Percentiles rank a stretch among this genome's conserved stretches.
Conservation (phyloP, 1,284 basidiomycete genomes). For the Dichomitus squalens region DNA sequence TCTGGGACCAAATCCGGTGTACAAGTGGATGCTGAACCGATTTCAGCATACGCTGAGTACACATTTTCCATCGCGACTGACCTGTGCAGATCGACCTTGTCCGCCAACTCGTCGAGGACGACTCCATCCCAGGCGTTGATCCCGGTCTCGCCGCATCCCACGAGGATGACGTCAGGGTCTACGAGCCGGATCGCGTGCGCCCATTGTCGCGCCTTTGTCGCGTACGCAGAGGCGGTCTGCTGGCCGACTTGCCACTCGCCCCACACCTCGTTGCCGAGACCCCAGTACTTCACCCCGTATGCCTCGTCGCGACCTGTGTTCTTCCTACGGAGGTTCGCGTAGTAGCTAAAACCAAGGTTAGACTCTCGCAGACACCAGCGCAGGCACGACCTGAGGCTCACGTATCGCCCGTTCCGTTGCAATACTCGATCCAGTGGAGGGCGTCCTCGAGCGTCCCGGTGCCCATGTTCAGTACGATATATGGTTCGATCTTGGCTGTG, state of each 20-base stretch:
- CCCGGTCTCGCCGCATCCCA: conserved; percentile 63
- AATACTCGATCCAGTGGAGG: conserved; percentile 69
- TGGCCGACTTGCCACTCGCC: too few relatives aligned
- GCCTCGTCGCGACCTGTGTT: conserved; percentile 59
- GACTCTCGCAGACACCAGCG: conserved; percentile 4
- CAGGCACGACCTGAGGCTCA: conserved; percentile 27
- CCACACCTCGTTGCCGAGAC: too few relatives aligned
- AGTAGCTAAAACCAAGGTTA: conserved; percentile 41
- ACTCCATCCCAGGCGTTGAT: conserved; percentile 38
- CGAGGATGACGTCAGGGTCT: conserved; percentile 58
- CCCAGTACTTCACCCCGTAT: conserved; percentile 43
- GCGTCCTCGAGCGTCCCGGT: conserved; percentile 65
- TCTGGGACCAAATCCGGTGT: conserved; percentile 31
- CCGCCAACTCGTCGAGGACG: conserved; percentile 36
- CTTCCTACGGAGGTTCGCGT: conserved; percentile 61
- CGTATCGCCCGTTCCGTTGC: conserved; percentile 49
- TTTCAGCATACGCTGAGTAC: background rate
- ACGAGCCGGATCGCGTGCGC: conserved; percentile 63
- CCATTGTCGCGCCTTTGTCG: conserved; percentile 62
- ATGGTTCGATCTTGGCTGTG: conserved; percentile 55
- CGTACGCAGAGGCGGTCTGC: conserved; percentile 60
- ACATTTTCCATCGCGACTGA: background rate
- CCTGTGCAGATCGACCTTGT: conserved; percentile 39
- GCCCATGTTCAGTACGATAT: conserved; percentile 68
- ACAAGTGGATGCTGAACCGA: conserved; percentile 27